phyloP scores from a whole-genome alignment of 164 flowering plant species.

The Echeveria elegans region DNA sequence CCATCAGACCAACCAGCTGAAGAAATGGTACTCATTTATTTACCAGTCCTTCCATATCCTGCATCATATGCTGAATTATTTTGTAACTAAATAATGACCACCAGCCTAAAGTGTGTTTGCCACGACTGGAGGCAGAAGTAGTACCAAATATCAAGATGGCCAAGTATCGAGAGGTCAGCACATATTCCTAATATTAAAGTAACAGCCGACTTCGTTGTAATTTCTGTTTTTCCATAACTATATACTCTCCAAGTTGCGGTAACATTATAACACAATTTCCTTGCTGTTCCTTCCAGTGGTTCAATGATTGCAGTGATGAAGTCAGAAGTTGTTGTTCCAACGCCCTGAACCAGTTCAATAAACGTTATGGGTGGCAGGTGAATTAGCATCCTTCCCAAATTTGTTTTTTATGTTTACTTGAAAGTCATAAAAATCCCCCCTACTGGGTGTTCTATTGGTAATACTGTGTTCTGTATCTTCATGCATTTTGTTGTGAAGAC shows the following conservation, averaged over 20 bases:
- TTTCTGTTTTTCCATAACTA: neutral
- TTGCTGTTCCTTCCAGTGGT: conserved; percentile 50
- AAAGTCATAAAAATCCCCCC: neutral
- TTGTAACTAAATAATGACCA: conserved; percentile 12
- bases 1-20: conserved; percentile 20
- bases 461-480: neutral
- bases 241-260: no score
- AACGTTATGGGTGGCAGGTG: conserved; percentile 77
- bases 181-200: neutral
- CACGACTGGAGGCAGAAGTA: conserved; percentile 31
- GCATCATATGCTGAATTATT: neutral
- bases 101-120: conserved; percentile 59
- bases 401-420: neutral
- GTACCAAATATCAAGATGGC: conserved; percentile 51
- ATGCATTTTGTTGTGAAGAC: conserved; percentile 28
- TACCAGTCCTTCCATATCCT: neutral
- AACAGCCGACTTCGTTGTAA: neutral
- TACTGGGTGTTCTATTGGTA: neutral
- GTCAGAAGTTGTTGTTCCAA: conserved; percentile 53
- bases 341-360: conserved; percentile 44
- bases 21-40: conserved; percentile 21
- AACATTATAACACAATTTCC: no score
- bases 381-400: neutral
- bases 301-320: conserved; percentile 70
- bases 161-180: conserved; percentile 67